phyloP scores from a whole-genome alignment of 768 basidiomycete species.

The Candolleomyces eurysporus region DNA sequence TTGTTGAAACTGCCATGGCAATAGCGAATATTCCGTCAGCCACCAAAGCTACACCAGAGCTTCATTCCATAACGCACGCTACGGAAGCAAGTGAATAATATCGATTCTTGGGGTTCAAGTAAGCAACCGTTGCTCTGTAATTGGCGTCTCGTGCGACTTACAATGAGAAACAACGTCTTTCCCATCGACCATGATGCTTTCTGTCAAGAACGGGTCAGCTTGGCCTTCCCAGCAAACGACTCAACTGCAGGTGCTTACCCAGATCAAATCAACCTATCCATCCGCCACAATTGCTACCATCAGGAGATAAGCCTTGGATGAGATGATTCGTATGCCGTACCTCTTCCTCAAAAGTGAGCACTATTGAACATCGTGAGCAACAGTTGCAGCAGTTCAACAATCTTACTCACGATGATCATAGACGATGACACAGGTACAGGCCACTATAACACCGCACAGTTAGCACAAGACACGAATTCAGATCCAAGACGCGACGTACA shows the following conservation, averaged over 20 bases:
- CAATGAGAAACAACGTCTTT: conserved; percentile 53
- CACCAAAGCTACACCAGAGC: not conserved
- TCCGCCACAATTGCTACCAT: not conserved
- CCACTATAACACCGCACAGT: conserved; percentile 33
- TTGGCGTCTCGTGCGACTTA: conserved; percentile 22
- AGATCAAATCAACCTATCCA: conserved; percentile 49
- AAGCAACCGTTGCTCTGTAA: not conserved
- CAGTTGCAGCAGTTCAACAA: not conserved
- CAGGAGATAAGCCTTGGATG: not conserved
- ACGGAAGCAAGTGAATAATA: conserved; percentile 53
- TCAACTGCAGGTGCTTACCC: conserved; percentile 33
- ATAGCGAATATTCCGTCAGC: not conserved
- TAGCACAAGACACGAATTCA: not conserved
- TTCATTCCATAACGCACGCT: conserved; percentile 36
- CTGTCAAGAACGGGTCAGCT: conserved; percentile 23
- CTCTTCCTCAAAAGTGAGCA: conserved; percentile 52
- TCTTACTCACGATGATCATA: conserved; percentile 49
- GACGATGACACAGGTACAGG: conserved; percentile 49
- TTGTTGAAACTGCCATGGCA: conserved; percentile 43
- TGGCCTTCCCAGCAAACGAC: not conserved
- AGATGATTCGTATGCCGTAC: conserved; percentile 23
- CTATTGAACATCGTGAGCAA: conserved; percentile 22
- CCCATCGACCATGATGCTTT: conserved; percentile 55
- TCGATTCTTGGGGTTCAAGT: conserved; percentile 42
- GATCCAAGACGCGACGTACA: conserved; percentile 26